These are phyloP conservation scores for Trichoderma gamsii DNA, from an alignment of 495 filamentous ascomycete species.

Conservation along the genomic window DNA sequence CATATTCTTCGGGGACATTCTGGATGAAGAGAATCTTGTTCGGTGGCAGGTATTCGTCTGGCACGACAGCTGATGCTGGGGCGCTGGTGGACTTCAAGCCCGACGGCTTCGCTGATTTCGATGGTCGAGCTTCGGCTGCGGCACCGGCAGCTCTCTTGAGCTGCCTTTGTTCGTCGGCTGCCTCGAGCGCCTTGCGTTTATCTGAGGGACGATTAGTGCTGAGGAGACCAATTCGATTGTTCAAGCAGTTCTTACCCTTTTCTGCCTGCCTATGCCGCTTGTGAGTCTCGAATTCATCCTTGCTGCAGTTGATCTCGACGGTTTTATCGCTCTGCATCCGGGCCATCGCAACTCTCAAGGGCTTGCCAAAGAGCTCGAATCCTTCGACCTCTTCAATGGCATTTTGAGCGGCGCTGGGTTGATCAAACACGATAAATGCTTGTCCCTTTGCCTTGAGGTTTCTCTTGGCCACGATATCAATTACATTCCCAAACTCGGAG, in stretches of 20 bases:
- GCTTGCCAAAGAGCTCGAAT: conserved; percentile 90
- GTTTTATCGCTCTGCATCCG: conserved; percentile 84
- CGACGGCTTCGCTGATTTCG: conserved; percentile 67
- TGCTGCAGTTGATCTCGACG: conserved; percentile 62
- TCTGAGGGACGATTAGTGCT: conserved; percentile 45
- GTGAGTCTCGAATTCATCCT: conserved; percentile 80
- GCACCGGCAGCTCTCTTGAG: conserved; percentile 63
- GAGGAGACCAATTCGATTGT: neutral
- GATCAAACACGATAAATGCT: conserved; percentile 92
- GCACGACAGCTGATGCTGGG: conserved; percentile 67
- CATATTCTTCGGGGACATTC: conserved; percentile 82
- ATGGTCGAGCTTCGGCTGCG: conserved; percentile 50
- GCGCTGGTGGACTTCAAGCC: conserved; percentile 75
- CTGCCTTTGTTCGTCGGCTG: conserved; percentile 73
- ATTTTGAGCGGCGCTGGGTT: conserved; percentile 61
- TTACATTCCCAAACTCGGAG: conserved; percentile 79
- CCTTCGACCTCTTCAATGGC: conserved; percentile 89
- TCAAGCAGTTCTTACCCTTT: conserved; percentile 58
- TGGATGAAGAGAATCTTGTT: conserved; percentile 98
- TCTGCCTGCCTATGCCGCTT: conserved; percentile 81
- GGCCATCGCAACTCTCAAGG: conserved; percentile 82
- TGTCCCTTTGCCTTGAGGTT: conserved; percentile 92
- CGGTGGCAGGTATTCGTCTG: conserved; percentile 94
- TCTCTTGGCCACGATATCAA: conserved; percentile 89
- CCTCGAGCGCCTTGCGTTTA: conserved; percentile 82